These are phyloP conservation scores for Metrosideros polymorpha DNA, from an alignment of 441 rosid species.

Conservation along the genomic window DNA sequence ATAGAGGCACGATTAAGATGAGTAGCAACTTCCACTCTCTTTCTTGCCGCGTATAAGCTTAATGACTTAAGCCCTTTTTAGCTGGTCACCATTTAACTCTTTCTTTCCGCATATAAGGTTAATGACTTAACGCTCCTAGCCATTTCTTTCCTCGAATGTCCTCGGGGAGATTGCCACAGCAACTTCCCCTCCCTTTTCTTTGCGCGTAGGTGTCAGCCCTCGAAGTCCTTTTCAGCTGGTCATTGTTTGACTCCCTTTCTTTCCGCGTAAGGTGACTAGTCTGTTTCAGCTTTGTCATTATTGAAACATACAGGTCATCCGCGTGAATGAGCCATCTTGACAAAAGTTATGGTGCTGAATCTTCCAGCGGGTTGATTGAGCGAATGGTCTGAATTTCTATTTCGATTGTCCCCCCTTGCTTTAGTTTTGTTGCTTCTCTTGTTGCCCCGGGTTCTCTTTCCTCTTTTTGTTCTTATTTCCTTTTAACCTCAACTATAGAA, in stretches of 20 bases:
- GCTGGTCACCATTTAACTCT: no score
- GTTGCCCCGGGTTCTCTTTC: background rate
- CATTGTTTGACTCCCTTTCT: background rate
- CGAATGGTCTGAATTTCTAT: background rate
- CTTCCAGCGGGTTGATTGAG: background rate
- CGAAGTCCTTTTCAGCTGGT: background rate
- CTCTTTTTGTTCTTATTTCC: fast-evolving
- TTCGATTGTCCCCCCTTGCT: background rate
- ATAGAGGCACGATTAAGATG: background rate
- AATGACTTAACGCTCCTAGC: no score
- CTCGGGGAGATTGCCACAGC: no score
- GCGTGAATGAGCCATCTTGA: background rate
- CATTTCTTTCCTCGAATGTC: no score
- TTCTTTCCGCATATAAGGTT: no score
- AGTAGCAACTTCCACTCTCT: background rate
- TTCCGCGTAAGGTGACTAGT: no score
- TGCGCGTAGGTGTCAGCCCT: background rate
- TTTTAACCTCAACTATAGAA: background rate
- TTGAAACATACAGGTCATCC: background rate
- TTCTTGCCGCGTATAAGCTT: background rate
- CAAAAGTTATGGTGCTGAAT: background rate
- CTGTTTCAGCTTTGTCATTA: no score
- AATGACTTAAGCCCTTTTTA: no score
- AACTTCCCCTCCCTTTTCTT: background rate
- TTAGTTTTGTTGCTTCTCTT: background rate